phyloP scores from a whole-genome alignment of 2,329 filamentous ascomycete species.

The Pseudomassariella vexata region DNA sequence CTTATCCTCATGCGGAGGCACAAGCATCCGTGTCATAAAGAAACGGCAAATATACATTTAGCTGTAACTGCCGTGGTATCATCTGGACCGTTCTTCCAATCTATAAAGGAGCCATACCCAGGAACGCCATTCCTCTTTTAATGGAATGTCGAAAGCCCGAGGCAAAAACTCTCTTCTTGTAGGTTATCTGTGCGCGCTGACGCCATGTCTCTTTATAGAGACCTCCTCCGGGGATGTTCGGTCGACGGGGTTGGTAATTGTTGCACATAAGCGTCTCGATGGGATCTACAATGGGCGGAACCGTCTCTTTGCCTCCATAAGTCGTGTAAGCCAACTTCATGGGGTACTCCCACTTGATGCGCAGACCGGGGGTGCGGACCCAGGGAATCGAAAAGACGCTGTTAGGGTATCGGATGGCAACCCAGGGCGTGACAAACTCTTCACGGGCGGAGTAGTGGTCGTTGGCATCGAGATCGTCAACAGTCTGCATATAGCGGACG shows the following conservation, averaged over 20 bases:
- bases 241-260: neutral
- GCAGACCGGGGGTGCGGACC: neutral
- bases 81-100: no score
- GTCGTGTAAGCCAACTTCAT: neutral
- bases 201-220: neutral
- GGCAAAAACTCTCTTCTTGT: no score
- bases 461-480: slow-evolving; percentile 14
- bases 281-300: neutral
- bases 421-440: slow-evolving; percentile 11
- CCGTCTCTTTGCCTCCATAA: neutral
- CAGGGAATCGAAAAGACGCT: neutral
- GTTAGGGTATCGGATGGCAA: neutral
- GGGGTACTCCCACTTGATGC: neutral
- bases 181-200: no score
- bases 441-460: slow-evolving; percentile 13
- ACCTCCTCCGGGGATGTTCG: neutral
- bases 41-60: no score
- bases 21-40: no score
- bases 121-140: no score
- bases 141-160: no score
- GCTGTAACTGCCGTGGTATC: no score
- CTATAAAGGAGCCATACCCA: no score
- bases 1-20: no score
- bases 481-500: slow-evolving; percentile 14
- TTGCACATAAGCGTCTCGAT: neutral